These are phyloP conservation scores for Leccinellum albellum DNA, from an alignment of 768 basidiomycete genomes.

Conservation along the genomic window DNA sequence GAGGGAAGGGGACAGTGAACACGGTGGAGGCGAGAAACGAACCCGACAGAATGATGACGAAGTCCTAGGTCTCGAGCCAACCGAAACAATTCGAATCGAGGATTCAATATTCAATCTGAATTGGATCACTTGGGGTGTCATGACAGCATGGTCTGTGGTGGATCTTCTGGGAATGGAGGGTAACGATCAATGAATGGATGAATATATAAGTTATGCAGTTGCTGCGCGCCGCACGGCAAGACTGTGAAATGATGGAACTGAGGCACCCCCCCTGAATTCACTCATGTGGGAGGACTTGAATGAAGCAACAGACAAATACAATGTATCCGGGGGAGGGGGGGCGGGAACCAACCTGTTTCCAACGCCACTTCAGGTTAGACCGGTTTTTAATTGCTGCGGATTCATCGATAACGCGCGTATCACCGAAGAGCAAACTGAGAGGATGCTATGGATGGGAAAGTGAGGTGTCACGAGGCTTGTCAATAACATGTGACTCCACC, in stretches of 20 bases:
- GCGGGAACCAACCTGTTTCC: constrained; percentile 12
- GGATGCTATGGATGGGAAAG: constrained; percentile 4
- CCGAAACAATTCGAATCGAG: constrained; percentile 15
- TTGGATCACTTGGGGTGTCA: not conserved
- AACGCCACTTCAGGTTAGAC: constrained; percentile 16
- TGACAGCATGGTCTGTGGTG: not conserved
- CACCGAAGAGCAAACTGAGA: constrained; percentile 9
- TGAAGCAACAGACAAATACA: constrained; percentile 2
- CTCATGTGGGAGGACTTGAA: not conserved
- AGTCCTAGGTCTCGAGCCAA: constrained; percentile 6
- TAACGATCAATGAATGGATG: not conserved
- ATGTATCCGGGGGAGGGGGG: constrained; percentile 4
- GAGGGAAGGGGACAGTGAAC: not conserved
- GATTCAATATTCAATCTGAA: not conserved
- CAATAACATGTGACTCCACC: not conserved
- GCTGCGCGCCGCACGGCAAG: not conserved
- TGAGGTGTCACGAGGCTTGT: not conserved
- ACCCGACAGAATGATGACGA: not conserved
- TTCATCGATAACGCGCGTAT: constrained; percentile 14
- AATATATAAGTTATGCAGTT: not conserved
- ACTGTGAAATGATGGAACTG: not conserved
- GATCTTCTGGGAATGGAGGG: constrained; percentile 11
- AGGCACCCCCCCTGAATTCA: not conserved
- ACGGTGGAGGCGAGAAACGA: not conserved
- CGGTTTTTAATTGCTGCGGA: constrained; percentile 6